Percentiles rank a stretch among this genome's conserved stretches.
Evolutionary conservation across 768 basidiomycete species (phyloP).

Genomic region (Termitomyces sp.): DNA sequence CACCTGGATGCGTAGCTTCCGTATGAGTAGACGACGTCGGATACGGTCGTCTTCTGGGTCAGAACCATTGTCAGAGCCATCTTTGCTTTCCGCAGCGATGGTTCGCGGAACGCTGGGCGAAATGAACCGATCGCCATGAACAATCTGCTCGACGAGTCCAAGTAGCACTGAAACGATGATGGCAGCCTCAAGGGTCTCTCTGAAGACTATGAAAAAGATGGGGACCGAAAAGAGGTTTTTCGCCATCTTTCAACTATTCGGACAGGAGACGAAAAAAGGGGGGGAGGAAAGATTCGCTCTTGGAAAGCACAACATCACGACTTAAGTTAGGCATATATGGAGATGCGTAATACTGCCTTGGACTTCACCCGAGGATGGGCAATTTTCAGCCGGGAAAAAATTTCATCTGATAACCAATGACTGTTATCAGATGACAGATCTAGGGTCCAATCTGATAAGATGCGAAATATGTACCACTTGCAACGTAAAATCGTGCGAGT

Average conservation of each 20-base stretch:
- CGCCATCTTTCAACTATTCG: slow-evolving; percentile 43
- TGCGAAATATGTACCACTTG: slow-evolving; percentile 1
- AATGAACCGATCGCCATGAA: slow-evolving; percentile 32
- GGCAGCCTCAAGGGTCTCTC: slow-evolving; percentile 89
- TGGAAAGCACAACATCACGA: neutral
- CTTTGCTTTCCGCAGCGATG: slow-evolving; percentile 18
- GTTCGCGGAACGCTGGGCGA: slow-evolving; percentile 11
- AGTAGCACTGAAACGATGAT: slow-evolving; percentile 93
- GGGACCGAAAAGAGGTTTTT: slow-evolving; percentile 81
- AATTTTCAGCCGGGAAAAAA: neutral
- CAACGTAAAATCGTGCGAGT: neutral
- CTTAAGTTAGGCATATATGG: neutral
- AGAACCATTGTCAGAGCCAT: slow-evolving; percentile 16
- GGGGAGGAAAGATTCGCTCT: neutral
- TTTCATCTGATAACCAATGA: slow-evolving; percentile 19
- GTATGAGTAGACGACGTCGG: slow-evolving; percentile 42
- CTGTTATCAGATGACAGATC: slow-evolving; percentile 21
- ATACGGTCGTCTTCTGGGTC: slow-evolving; percentile 23
- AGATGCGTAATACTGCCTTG: neutral
- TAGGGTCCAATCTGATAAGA: slow-evolving; percentile 31
- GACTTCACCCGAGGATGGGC: neutral
- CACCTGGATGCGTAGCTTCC: slow-evolving; percentile 69
- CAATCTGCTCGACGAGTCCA: slow-evolving; percentile 85
- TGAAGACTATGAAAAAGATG: slow-evolving; percentile 95
- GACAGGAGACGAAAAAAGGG: slow-evolving; percentile 9